Conservation (phyloP, 768 basidiomycete genomes). For the Lentinula edodes region DNA sequence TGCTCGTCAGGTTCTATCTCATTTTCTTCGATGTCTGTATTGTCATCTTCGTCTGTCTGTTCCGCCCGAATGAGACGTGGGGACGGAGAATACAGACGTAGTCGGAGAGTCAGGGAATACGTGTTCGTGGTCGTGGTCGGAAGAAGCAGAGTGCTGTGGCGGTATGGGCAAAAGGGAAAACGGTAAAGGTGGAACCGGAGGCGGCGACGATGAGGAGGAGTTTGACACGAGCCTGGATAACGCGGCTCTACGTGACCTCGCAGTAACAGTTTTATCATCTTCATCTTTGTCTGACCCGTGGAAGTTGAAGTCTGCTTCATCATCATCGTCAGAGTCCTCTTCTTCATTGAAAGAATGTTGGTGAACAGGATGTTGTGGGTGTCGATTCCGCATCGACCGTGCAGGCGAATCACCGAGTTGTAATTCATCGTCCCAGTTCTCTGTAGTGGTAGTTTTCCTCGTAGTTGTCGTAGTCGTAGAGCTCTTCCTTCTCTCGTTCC, state of each 20-base stretch:
- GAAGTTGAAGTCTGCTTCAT: slow-evolving; percentile 38
- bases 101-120: slow-evolving; percentile 58
- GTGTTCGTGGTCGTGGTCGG: slow-evolving; percentile 11
- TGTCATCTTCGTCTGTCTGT: slow-evolving; percentile 11
- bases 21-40: slow-evolving; percentile 5
- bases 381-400: slow-evolving; percentile 19
- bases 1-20: background rate
- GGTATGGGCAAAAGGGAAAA: slow-evolving; percentile 6
- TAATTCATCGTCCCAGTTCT: slow-evolving; percentile 67
- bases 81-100: slow-evolving; percentile 71
- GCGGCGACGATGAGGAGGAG: slow-evolving; percentile 17
- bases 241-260: slow-evolving; percentile 43
- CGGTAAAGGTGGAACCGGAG: slow-evolving; percentile 35
- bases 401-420: slow-evolving; percentile 22
- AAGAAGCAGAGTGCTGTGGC: slow-evolving; percentile 6
- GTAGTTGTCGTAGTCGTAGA: slow-evolving; percentile 8
- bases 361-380: background rate
- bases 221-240: slow-evolving; percentile 21
- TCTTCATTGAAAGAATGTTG: slow-evolving; percentile 27
- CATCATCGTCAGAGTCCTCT: slow-evolving; percentile 37
- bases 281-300: slow-evolving; percentile 48
- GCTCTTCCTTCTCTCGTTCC: slow-evolving; percentile 3
- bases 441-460: slow-evolving; percentile 22
- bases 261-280: slow-evolving; percentile 71
- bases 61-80: slow-evolving; percentile 20